phyloP scores from a whole-genome alignment of 73 alveolate genomes.

The Tetrahymena elliotti region DNA sequence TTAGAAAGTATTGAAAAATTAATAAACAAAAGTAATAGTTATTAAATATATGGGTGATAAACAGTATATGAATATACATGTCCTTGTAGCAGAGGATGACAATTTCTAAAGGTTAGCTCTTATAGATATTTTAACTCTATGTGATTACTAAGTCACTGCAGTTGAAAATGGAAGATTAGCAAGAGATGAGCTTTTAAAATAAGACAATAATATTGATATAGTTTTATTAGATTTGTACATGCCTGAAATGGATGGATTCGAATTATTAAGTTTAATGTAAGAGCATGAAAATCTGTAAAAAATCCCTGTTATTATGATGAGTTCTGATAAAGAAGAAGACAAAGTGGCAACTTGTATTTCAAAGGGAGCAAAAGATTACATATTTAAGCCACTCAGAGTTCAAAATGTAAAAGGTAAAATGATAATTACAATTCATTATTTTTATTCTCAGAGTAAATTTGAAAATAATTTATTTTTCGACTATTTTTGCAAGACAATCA shows the following conservation, averaged over 20 bases:
- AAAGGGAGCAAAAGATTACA: conserved; percentile 72
- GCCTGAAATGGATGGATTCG: conserved; percentile 88
- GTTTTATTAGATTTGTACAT: conserved; percentile 65
- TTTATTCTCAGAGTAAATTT: too few relatives aligned
- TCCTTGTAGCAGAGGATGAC: conserved; percentile 82
- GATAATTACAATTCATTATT: neutral
- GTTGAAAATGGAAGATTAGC: conserved; percentile 72
- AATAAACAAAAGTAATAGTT: neutral
- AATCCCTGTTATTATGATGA: conserved; percentile 79
- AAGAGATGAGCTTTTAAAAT: conserved; percentile 48
- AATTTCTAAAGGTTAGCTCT: conserved; percentile 73
- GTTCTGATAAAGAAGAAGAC: conserved; percentile 62
- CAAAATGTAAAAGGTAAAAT: conserved; percentile 15
- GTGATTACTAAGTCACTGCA: conserved; percentile 56
- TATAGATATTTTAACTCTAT: conserved; percentile 63
- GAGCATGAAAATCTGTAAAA: conserved; percentile 48
- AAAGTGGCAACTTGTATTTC: conserved; percentile 54
- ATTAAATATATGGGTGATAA: neutral
- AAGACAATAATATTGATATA: conserved; percentile 55
- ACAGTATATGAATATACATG: conserved; percentile 7
- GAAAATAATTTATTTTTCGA: neutral
- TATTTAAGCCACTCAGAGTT: conserved; percentile 67
- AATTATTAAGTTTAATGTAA: conserved; percentile 56
- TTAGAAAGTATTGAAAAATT: neutral
- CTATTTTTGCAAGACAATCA: too few relatives aligned